These are phyloP conservation scores for Rehmannia glutinosa DNA, from an alignment of 257 asterid genomes.

Conservation along the genomic window DNA sequence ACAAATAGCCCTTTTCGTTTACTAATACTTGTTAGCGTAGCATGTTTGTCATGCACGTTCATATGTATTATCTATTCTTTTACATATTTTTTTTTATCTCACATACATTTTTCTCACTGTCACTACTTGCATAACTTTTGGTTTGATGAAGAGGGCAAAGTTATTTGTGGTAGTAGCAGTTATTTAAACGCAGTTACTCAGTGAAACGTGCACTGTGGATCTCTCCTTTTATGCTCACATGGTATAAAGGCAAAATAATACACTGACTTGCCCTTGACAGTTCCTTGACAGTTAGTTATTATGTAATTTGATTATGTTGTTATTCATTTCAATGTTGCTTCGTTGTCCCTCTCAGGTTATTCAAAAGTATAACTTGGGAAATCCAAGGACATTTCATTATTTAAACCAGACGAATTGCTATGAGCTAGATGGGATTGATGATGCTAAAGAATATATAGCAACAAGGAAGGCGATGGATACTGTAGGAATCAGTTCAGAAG, in stretches of 20 bases:
- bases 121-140: too few species aligned
- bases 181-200: too few species aligned
- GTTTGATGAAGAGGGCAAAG: too few species aligned
- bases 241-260: too few species aligned
- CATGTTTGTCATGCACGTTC: neutral
- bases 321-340: too few species aligned
- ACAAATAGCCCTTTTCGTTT: neutral
- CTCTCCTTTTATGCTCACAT: too few species aligned
- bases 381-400: conserved; percentile 72
- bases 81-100: neutral
- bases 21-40: neutral
- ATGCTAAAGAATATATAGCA: conserved; percentile 58
- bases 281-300: too few species aligned
- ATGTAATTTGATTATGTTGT: too few species aligned
- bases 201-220: too few species aligned
- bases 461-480: conserved; percentile 87
- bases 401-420: conserved; percentile 73
- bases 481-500: conserved; percentile 73
- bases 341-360: conserved; percentile 40
- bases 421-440: conserved; percentile 65
- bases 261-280: too few species aligned
- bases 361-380: conserved; percentile 58
- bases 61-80: neutral
- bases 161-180: too few species aligned
- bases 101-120: too few species aligned